phyloP scores from a whole-genome alignment of 2,329 filamentous ascomycete genomes.

The Epicoccum sorghinum region DNA sequence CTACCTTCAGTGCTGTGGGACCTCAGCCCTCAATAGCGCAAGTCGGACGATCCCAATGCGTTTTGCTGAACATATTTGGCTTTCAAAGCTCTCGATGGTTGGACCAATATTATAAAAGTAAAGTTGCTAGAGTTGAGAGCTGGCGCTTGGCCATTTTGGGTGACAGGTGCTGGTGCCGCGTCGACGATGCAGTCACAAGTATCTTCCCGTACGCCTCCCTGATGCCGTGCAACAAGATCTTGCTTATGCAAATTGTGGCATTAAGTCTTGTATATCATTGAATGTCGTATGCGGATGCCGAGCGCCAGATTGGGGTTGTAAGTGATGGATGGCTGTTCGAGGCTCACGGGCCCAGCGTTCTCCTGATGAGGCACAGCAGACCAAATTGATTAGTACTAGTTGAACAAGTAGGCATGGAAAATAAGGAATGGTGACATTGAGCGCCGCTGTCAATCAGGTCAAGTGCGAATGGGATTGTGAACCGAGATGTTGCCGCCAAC shows the following conservation, averaged over 20 bases:
- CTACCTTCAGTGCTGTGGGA: conserved; percentile 4
- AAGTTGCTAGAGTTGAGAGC: conserved; percentile 15
- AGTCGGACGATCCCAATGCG: background rate
- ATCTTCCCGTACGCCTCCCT: conserved; percentile 3
- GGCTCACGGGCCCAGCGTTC: conserved; percentile 14
- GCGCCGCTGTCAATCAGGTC: background rate
- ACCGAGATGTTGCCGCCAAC: conserved; percentile 1
- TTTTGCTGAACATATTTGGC: conserved; percentile 1
- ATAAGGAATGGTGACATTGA: background rate
- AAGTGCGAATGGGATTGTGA: background rate
- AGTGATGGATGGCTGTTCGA: conserved; percentile 5
- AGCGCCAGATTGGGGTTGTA: conserved; percentile 1
- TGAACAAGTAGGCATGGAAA: background rate
- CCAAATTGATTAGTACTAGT: background rate
- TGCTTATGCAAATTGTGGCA: conserved; percentile 5
- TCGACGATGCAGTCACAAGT: conserved; percentile 10
- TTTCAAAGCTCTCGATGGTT: conserved; percentile 19
- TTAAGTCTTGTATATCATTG: background rate
- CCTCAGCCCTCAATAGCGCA: conserved; percentile 6
- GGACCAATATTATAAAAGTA: conserved; percentile 18
- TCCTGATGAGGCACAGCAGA: background rate
- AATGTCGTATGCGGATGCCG: background rate
- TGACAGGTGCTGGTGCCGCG: conserved; percentile 4
- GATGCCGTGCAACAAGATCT: conserved; percentile 12
- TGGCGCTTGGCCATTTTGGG: conserved; percentile 15